Conservation (phyloP, 2,329 filamentous ascomycete genomes). For the Tympanopsis confertula region DNA sequence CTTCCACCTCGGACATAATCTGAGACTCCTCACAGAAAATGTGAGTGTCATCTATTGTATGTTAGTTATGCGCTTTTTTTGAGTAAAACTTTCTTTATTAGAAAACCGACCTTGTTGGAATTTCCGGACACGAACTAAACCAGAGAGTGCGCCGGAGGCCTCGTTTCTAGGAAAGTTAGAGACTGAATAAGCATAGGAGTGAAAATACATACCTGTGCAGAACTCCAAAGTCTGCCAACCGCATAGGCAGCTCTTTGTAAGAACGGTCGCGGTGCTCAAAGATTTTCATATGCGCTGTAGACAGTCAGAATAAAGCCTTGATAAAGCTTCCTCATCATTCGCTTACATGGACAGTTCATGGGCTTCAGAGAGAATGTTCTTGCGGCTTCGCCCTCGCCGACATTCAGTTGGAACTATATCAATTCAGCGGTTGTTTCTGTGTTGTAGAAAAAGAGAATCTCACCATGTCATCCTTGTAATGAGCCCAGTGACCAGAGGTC, state of each 20-base stretch:
- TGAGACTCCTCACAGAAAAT: constrained; percentile 41
- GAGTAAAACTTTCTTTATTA: no score
- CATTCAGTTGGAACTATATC: neutral
- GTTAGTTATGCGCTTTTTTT: no score
- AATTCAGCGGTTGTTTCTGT: no score
- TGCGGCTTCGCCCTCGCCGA: neutral
- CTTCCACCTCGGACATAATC: constrained; percentile 50
- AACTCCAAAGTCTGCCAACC: constrained; percentile 59
- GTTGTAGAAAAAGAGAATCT: no score
- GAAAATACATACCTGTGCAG: no score
- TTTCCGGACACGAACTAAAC: constrained; percentile 52
- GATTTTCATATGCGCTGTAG: constrained; percentile 54
- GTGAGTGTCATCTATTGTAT: constrained; percentile 55
- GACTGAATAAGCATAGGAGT: no score
- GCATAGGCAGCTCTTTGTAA: constrained; percentile 57
- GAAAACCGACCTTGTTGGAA: constrained; percentile 62
- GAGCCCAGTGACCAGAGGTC: constrained; percentile 58
- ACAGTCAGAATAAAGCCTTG: no score
- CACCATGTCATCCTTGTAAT: constrained; percentile 64
- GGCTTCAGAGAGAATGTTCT: constrained; percentile 58
- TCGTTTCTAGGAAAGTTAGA: no score
- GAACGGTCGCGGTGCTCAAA: constrained; percentile 55
- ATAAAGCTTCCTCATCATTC: no score
- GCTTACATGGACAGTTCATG: constrained; percentile 65
- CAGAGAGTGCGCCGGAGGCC: constrained; percentile 53